Evolutionary conservation across 2,329 filamentous ascomycete species (phyloP).

Genomic region (Beauveria sp.): DNA sequence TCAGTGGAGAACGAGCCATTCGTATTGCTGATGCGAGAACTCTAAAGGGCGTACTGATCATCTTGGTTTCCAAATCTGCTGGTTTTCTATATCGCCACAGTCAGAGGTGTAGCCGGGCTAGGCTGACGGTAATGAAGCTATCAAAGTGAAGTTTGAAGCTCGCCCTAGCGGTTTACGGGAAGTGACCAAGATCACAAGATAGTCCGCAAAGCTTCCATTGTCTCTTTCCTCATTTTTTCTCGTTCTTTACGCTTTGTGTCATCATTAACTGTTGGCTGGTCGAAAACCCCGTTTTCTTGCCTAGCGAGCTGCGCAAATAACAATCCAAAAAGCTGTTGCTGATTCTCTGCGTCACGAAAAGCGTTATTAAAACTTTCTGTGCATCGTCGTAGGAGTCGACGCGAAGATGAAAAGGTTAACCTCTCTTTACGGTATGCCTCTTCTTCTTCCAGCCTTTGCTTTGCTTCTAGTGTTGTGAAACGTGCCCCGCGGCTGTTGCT

Average conservation of each 20-base stretch:
- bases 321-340: background rate
- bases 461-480: background rate
- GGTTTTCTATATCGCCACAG: background rate
- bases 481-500: no score
- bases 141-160: background rate
- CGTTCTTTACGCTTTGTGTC: background rate
- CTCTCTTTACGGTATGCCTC: background rate
- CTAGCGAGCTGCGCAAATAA: background rate
- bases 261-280: background rate
- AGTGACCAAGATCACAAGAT: background rate
- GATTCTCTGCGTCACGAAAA: background rate
- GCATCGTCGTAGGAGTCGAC: background rate
- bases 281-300: background rate
- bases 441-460: slow-evolving; percentile 1
- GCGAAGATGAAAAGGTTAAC: background rate
- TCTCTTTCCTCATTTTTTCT: background rate
- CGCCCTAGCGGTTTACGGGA: background rate
- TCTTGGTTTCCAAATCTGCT: background rate
- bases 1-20: background rate
- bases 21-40: background rate
- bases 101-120: background rate
- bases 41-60: background rate
- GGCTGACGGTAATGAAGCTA: background rate
- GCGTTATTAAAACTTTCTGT: background rate
- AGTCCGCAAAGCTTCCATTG: background rate